Conservation (phyloP, 371 early-diverging fungal genomes). For the Mucor sp. region DNA sequence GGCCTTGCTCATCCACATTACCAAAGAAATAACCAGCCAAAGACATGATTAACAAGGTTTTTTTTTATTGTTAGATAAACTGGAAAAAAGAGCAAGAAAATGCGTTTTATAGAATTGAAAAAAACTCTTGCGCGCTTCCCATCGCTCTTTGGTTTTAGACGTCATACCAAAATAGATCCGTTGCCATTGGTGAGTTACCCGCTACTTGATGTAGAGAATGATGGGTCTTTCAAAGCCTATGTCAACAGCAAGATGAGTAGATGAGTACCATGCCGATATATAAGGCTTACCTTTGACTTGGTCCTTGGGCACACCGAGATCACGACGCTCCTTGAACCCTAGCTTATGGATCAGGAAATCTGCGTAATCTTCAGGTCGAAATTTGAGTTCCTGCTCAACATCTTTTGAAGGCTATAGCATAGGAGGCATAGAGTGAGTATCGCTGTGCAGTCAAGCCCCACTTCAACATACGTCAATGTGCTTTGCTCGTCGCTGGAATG, state of each 20-base stretch:
- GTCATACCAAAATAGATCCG: neutral
- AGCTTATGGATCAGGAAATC: slow-evolving; percentile 35
- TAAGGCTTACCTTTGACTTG: slow-evolving; percentile 29
- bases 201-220: neutral
- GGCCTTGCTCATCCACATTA: slow-evolving; percentile 86
- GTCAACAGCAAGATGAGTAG: neutral
- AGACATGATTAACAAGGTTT: slow-evolving; percentile 46
- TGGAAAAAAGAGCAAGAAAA: neutral
- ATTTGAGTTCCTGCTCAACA: slow-evolving; percentile 26
- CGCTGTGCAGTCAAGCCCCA: neutral
- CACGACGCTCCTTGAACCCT: slow-evolving; percentile 24
- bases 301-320: slow-evolving; percentile 25
- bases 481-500: slow-evolving; percentile 57
- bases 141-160: neutral
- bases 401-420: slow-evolving; percentile 14
- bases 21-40: slow-evolving; percentile 83
- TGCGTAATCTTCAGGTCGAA: slow-evolving; percentile 39
- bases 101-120: neutral
- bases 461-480: slow-evolving; percentile 21
- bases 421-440: neutral
- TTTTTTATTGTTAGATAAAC: neutral
- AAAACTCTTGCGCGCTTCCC: neutral
- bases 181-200: neutral
- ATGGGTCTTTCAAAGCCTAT: slow-evolving; percentile 3
- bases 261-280: neutral